Percentiles rank a stretch among this genome's conserved stretches.
phyloP scores from a whole-genome alignment of 371 early-diverging fungal species.

The Blyttiomyces sp. region DNA sequence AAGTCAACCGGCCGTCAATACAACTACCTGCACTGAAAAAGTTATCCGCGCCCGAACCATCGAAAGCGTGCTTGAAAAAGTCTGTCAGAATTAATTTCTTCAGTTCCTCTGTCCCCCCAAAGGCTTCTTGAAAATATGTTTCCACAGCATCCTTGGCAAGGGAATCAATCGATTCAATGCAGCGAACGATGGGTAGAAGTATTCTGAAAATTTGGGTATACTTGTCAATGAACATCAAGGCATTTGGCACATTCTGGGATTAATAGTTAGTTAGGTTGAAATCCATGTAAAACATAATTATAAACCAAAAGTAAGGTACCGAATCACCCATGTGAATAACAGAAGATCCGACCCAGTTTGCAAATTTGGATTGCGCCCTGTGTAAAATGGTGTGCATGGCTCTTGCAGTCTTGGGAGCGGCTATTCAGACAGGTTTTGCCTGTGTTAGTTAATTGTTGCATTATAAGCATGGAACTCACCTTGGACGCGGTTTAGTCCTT shows the following conservation, averaged over 20 bases:
- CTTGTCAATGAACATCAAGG: slow-evolving; percentile 91
- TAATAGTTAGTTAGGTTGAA: neutral
- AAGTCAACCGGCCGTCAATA: slow-evolving; percentile 92
- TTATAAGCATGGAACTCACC: slow-evolving; percentile 14
- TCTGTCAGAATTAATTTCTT: slow-evolving; percentile 79
- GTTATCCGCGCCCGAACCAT: slow-evolving; percentile 77
- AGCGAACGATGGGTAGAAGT: slow-evolving; percentile 77
- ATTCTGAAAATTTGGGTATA: slow-evolving; percentile 95
- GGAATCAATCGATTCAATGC: slow-evolving; percentile 68
- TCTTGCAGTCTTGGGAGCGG: slow-evolving; percentile 76
- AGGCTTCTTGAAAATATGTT: slow-evolving; percentile 64
- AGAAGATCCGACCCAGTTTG: slow-evolving; percentile 90
- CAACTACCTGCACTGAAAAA: slow-evolving; percentile 84
- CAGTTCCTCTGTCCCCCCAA: slow-evolving; percentile 60
- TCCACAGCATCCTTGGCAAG: slow-evolving; percentile 35
- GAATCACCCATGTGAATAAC: slow-evolving; percentile 95
- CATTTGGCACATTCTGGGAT: slow-evolving; percentile 55
- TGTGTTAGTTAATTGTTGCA: neutral
- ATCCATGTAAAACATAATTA: no score
- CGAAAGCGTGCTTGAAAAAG: slow-evolving; percentile 93
- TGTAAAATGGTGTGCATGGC: slow-evolving; percentile 87
- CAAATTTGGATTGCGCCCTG: slow-evolving; percentile 74
- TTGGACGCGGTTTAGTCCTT: slow-evolving; percentile 79
- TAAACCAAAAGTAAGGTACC: slow-evolving; percentile 24
- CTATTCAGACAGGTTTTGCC: slow-evolving; percentile 13